phyloP scores from a whole-genome alignment of 345 rosid species.

The Dipteronia sinensis region DNA sequence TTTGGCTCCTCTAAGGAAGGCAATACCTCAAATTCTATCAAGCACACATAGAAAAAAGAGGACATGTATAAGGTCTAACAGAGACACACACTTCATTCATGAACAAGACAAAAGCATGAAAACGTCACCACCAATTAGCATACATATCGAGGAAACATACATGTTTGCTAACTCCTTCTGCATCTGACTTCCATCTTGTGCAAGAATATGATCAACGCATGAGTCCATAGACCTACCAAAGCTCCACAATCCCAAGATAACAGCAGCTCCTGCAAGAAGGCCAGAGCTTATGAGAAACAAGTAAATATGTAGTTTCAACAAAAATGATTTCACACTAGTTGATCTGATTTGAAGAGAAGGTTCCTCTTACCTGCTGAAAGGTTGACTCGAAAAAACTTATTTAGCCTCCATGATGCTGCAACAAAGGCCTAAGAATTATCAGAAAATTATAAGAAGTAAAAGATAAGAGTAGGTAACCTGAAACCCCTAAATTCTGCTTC shows the following conservation, averaged over 20 bases:
- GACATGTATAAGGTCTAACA: background rate
- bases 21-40: background rate
- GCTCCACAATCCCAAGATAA: slow-evolving; percentile 38
- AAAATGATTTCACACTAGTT: background rate
- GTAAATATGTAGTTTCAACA: slow-evolving; percentile 2
- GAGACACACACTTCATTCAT: background rate
- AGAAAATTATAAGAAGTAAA: background rate
- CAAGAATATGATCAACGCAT: slow-evolving; percentile 61
- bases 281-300: background rate
- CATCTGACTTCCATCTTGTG: slow-evolving; percentile 59
- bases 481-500: background rate
- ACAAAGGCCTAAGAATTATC: slow-evolving; percentile 21
- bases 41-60: background rate
- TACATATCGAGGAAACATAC: slow-evolving; percentile 41
- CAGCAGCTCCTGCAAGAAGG: slow-evolving; percentile 45
- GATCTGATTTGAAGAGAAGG: slow-evolving; percentile 5
- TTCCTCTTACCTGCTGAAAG: slow-evolving; percentile 36
- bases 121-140: slow-evolving; percentile 11
- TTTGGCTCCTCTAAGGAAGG: background rate
- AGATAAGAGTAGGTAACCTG: slow-evolving; percentile 7
- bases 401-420: slow-evolving; percentile 50
- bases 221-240: slow-evolving; percentile 40
- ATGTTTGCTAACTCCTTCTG: slow-evolving; percentile 73
- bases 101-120: background rate
- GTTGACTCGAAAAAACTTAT: slow-evolving; percentile 17